Conservation (phyloP, 2,329 filamentous ascomycete species). For the Talaromyces albobiverticillius region DNA sequence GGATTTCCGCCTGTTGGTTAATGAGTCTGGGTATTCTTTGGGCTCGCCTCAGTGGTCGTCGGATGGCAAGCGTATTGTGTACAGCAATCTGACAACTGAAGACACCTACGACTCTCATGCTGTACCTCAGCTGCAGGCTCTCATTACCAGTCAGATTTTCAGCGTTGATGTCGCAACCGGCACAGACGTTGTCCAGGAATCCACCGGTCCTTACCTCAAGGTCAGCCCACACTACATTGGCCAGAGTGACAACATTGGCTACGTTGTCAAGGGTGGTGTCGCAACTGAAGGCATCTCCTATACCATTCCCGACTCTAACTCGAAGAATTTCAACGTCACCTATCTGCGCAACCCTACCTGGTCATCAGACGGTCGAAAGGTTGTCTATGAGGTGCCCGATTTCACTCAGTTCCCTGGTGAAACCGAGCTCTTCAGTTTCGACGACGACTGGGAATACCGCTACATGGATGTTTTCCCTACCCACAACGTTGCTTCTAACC, state of each 20-base stretch:
- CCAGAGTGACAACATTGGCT: too few relatives aligned
- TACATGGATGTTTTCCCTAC: neutral
- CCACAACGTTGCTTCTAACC: neutral
- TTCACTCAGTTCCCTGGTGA: neutral
- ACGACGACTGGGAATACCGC: neutral
- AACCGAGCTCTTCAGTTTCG: neutral
- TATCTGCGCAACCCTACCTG: slow-evolving; percentile 19
- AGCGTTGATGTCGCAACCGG: slow-evolving; percentile 43
- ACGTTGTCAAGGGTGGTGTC: too few relatives aligned
- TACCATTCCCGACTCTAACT: too few relatives aligned
- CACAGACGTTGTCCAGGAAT: slow-evolving; percentile 28
- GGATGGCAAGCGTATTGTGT: slow-evolving; percentile 36
- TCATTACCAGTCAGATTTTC: slow-evolving; percentile 21
- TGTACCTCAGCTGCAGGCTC: neutral
- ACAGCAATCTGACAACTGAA: slow-evolving; percentile 40
- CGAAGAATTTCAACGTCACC: too few relatives aligned
- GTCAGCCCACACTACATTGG: slow-evolving; percentile 16
- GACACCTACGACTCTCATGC: slow-evolving; percentile 38
- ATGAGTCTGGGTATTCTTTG: slow-evolving; percentile 33
- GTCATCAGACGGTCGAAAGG: slow-evolving; percentile 29
- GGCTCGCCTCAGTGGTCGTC: slow-evolving; percentile 40
- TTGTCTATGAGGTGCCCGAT: neutral
- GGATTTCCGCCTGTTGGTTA: slow-evolving; percentile 34
- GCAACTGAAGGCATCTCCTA: too few relatives aligned
- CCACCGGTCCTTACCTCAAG: slow-evolving; percentile 28